Conservation (phyloP, 345 rosid species). For the Erucastrum elatum region DNA sequence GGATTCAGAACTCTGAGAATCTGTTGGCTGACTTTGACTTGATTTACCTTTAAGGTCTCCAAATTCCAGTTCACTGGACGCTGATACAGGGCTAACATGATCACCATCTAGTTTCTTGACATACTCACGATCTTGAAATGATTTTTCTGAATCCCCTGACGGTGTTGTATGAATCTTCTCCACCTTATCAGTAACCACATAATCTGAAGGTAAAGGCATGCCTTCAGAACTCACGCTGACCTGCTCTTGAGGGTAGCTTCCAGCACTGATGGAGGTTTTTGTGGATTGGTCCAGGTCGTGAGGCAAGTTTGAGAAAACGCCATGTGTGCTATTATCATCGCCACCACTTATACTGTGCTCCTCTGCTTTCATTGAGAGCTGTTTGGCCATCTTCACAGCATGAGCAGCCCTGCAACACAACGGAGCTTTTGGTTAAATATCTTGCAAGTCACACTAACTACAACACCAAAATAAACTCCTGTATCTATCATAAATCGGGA, state of each 20-base stretch:
- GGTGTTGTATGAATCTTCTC: constrained; percentile 43
- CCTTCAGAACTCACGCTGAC: constrained; percentile 88
- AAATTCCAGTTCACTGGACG: constrained; percentile 51
- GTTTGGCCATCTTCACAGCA: constrained; percentile 84
- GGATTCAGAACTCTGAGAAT: constrained; percentile 68
- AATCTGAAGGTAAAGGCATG: constrained; percentile 46
- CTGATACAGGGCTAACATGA: constrained; percentile 51
- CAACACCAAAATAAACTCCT: neutral
- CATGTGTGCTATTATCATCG: constrained; percentile 70
- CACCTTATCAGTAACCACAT: constrained; percentile 48
- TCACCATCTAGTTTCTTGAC: constrained; percentile 48
- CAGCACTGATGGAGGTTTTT: constrained; percentile 78
- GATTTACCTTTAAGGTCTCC: constrained; percentile 43
- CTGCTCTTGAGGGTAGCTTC: constrained; percentile 88
- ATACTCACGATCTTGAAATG: constrained; percentile 47
- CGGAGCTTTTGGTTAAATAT: constrained; percentile 17
- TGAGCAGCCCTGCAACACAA: constrained; percentile 70
- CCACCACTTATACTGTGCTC: constrained; percentile 70
- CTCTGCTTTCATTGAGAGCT: constrained; percentile 66
- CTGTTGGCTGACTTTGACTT: constrained; percentile 50
- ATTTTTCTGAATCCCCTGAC: constrained; percentile 50
- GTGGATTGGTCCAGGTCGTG: constrained; percentile 73
- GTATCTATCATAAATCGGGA: neutral
- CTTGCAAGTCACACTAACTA: constrained; percentile 14
- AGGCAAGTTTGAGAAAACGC: constrained; percentile 78